Evolutionary conservation across 129 eudicot genomes (phyloP), one percentile per base, ranked within the genome.

Genomic region (Arctium minus): DNA sequence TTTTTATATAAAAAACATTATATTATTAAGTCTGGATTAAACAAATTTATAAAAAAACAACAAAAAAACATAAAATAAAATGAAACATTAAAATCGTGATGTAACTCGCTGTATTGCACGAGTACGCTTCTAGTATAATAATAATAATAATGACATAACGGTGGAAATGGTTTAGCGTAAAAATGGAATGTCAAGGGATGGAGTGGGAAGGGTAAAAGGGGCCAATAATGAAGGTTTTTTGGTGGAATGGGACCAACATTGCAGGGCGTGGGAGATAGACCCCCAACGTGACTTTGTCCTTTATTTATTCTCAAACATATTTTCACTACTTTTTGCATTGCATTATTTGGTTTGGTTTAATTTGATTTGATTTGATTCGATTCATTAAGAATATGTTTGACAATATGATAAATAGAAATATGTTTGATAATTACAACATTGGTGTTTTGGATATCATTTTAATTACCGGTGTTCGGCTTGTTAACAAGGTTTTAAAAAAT

Each of bases 201-300:
- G 80, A 73, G 80, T 75, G 71, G 75, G 76, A 72, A 27, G 74
- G 78, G 32, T 35, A 46, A 44, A 67, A 81, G 78, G 33, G 70
- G 37, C 83, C 91, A 88, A 87, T 92, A 88, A 90, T 90, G 83
- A 74, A 84, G 82, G 75, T 79, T 83, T 80, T 40, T 35, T 53
- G 71, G 30, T 71, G 84, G 56, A 86, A 89, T 90, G 94, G 95
- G 93, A 84, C 92, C 92, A 83, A 70, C 65, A 33, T 87, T 89
- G 92, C 95, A 90, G 93, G 93, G 95, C 90, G 95, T 89, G 95
- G 92, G 88, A 80, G 89, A 88, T 22, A 85, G 91, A 84, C 77
- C 80, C 56, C 87, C 85, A 93, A 90, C 93, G 88, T 89, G 94
- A 90, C 92, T 5, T 81, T 93, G 97, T 91, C 93, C 89, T 89